phyloP scores from a whole-genome alignment of 164 flowering plant genomes.

The Euptelea pleiosperma region DNA sequence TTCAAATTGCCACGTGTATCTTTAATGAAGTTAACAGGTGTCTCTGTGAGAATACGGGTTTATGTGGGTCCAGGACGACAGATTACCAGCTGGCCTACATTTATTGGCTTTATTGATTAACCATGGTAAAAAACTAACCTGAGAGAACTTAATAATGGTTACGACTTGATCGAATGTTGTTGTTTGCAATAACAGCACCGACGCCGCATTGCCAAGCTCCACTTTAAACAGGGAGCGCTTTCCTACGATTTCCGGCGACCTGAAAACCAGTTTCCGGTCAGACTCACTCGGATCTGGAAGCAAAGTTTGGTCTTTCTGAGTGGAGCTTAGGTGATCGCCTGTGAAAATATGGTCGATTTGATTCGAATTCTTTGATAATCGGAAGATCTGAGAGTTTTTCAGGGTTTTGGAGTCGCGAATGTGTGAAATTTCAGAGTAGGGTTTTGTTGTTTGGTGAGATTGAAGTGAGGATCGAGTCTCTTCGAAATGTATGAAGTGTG shows the following conservation, averaged over 20 bases:
- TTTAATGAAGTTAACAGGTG: no score
- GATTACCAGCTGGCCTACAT: not conserved
- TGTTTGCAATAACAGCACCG: not conserved
- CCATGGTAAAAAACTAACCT: constrained; percentile 3
- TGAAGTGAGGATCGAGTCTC: not conserved
- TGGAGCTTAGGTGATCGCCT: not conserved
- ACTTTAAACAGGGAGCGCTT: not conserved
- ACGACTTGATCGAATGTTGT: not conserved
- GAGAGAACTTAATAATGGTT: constrained; percentile 2
- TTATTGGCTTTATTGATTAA: constrained; percentile 4
- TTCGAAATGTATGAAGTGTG: not conserved
- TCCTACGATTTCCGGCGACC: not conserved
- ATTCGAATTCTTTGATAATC: not conserved
- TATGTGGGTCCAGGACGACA: not conserved
- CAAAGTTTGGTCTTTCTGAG: not conserved
- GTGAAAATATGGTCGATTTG: not conserved
- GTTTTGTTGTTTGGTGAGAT: not conserved
- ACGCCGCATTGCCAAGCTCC: not conserved
- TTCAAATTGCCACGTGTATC: not conserved
- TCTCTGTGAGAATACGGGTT: no score
- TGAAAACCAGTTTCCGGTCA: not conserved
- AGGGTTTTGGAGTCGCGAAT: not conserved
- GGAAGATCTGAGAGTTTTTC: constrained; percentile 8
- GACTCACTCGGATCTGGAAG: constrained; percentile 2
- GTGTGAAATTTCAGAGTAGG: not conserved